Base-by-base conservation (phyloP, 441 rosid species). In the Flueggea neowawraea region DNA sequence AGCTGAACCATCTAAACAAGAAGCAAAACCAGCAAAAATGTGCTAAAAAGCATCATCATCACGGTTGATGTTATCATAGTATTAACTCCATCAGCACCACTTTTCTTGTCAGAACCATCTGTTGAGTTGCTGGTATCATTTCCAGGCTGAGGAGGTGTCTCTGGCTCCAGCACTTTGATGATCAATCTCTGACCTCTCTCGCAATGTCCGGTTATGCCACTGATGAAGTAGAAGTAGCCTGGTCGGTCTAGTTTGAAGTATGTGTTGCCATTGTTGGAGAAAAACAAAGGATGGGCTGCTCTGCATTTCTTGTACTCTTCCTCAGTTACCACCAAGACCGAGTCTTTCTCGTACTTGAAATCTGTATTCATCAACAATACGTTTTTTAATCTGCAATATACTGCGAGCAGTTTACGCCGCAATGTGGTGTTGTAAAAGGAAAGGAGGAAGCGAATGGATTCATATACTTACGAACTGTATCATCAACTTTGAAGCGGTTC, bases 211-310 rank as follows among this genome's bases (percentile, higher is more conserved):
- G 67, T 50, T 53, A 84, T 77, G 0, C 90, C 94, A 59, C 94
- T 84, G 17, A 87, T 76, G 72, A 84, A 84, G 58, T 80, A 83
- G 77, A 76, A 83, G 31, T 82, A 61, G 31, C 90, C 85, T 5
- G 84, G 69, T 6, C 77, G 65, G 44, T 78, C 80, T 16, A 85
- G 61, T 32, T 52, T 68, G 67, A 79, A 73, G 48, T 52, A 60
- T 4, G 84, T 79, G 63, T 84, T 70, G 4, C 87, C 90, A 54
- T 85, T 75, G 82, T 87, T 83, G 73, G 78, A 83, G 80, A 72
- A 86, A 75, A 67, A 72, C 10, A 75, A 15, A 0, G 87, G 87
- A 14, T 72, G 83, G n/a, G 78, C 63, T 12, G 80, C 73, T 31
- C 61, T 69, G 65, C 87, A 85, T 65, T 68, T 80, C 16, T 78